phyloP scores from a whole-genome alignment of 768 basidiomycete species.

The Pleurotus salmoneostramineus region DNA sequence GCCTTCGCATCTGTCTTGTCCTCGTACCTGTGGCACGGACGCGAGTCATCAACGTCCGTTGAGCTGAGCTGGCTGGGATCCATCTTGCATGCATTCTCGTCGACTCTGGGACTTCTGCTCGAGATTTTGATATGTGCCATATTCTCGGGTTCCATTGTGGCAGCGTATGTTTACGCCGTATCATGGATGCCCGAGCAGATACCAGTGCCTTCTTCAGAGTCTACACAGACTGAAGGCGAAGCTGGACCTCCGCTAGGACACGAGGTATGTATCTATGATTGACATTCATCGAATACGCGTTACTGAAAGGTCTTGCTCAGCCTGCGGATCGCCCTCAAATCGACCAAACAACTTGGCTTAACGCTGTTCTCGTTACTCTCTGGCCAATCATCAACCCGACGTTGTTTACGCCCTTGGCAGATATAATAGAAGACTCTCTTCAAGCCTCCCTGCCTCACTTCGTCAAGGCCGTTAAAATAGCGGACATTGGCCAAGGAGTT shows the following conservation, averaged over 20 bases:
- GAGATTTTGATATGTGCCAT: background rate
- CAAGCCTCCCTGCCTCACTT: slow-evolving; percentile 48
- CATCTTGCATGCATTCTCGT: background rate
- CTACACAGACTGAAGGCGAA: too few relatives aligned
- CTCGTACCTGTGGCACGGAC: slow-evolving; percentile 17
- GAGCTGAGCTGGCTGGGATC: slow-evolving; percentile 12
- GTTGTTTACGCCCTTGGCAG: slow-evolving; percentile 51
- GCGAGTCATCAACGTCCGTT: slow-evolving; percentile 19
- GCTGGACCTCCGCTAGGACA: too few relatives aligned
- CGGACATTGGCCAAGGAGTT: slow-evolving; percentile 65
- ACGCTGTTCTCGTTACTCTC: slow-evolving; percentile 52
- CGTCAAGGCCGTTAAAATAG: slow-evolving; percentile 61
- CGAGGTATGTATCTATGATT: too few relatives aligned
- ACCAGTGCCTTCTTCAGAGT: background rate
- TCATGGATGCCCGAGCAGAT: background rate
- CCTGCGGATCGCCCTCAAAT: slow-evolving; percentile 12
- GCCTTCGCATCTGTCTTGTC: slow-evolving; percentile 18
- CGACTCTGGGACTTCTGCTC: background rate
- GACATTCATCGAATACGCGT: background rate
- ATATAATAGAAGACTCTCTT: slow-evolving; percentile 62
- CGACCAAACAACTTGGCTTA: slow-evolving; percentile 55
- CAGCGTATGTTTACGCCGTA: background rate
- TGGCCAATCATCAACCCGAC: slow-evolving; percentile 78
- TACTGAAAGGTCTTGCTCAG: background rate
- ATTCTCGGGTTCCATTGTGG: background rate